Evolutionary conservation across 768 basidiomycete genomes (phyloP).

Genomic region (Collybia sp.): DNA sequence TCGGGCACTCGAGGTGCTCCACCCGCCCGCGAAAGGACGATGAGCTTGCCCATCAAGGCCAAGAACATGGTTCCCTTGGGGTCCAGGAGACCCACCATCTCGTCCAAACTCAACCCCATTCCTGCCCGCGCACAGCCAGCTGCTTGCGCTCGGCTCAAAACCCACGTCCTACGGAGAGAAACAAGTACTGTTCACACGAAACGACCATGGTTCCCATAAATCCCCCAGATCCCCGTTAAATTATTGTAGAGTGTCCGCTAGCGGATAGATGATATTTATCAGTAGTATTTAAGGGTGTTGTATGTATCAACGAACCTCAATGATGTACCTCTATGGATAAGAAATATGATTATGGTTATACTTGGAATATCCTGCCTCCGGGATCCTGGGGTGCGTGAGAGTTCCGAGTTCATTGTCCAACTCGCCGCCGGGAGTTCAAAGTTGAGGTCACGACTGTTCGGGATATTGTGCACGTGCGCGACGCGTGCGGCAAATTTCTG

Average conservation of each 20-base stretch:
- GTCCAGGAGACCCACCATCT: neutral
- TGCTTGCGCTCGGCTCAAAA: constrained; percentile 2
- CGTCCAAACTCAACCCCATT: neutral
- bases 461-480: too few relatives aligned
- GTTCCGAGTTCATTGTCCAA: too few relatives aligned
- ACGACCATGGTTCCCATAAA: neutral
- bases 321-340: too few relatives aligned
- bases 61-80: neutral
- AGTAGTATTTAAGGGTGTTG: constrained; percentile 7
- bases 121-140: neutral
- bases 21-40: neutral
- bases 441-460: too few relatives aligned
- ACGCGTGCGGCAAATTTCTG: too few relatives aligned
- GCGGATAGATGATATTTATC: constrained; percentile 7
- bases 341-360: too few relatives aligned
- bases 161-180: neutral
- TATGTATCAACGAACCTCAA: too few relatives aligned
- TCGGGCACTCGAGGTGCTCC: neutral
- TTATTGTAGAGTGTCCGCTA: neutral
- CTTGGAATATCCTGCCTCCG: too few relatives aligned
- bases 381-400: too few relatives aligned
- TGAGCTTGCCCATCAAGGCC: neutral
- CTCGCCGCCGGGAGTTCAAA: too few relatives aligned
- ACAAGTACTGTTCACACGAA: neutral
- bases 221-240: too few relatives aligned